These are phyloP conservation scores for Komagataella mondaviorum DNA, from an alignment of 805 yeast species.

Conservation along the genomic window DNA sequence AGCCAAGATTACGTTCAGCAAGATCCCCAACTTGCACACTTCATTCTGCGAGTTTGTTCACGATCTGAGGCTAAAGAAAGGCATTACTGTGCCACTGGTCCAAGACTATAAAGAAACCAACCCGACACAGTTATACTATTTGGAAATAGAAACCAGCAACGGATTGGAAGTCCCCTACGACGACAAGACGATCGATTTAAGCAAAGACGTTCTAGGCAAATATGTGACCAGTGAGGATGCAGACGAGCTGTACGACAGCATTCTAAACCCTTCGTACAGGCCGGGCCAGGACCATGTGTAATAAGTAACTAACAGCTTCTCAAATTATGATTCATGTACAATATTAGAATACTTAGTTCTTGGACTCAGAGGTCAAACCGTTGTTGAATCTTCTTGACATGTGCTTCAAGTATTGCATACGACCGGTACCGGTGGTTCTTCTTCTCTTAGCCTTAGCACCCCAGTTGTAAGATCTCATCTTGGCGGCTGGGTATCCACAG, in stretches of 20 bases:
- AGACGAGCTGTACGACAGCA: constrained; percentile 56
- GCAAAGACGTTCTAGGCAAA: constrained; percentile 56
- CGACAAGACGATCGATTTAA: constrained; percentile 49
- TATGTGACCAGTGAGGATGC: constrained; percentile 69
- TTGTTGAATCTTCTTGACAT: constrained; percentile 97
- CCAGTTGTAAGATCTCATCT: constrained; percentile 99
- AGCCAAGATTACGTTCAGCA: background rate
- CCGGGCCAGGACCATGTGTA: background rate
- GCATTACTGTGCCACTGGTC: background rate
- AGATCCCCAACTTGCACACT: background rate
- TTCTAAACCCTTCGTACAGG: constrained; percentile 23
- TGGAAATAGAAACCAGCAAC: constrained; percentile 26
- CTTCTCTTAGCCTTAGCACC: constrained; percentile 98
- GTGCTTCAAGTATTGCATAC: constrained; percentile 95
- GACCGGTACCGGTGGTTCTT: constrained; percentile 99
- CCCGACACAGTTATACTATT: background rate
- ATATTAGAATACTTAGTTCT: background rate
- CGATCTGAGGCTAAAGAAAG: background rate
- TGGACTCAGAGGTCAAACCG: constrained; percentile 9
- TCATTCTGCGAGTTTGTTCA: background rate
- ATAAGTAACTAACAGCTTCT: background rate
- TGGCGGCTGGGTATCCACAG: constrained; percentile 99
- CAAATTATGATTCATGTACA: background rate
- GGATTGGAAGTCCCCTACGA: constrained; percentile 54
- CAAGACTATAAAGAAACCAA: background rate